Base-by-base conservation (phyloP, 305 asterid genomes). In the Fraxinus sp. region DNA sequence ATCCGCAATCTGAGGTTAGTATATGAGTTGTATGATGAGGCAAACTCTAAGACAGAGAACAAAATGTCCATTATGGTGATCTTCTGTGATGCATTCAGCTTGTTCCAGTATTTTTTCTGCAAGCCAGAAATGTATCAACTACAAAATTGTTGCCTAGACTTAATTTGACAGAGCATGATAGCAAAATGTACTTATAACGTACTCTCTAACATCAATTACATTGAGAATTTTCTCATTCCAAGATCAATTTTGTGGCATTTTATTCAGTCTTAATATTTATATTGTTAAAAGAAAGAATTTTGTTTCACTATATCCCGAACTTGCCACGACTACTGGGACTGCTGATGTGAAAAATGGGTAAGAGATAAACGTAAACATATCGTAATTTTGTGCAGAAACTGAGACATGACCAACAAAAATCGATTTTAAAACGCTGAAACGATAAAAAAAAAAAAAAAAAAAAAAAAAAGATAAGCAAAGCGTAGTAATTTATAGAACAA, bases 61-160 rank as follows among this genome's bases (percentile, higher is more conserved):
- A 95, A 90, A 83, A 93, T 93, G 89, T 96, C 97, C 98, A 96
- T 93, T 39, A 95, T 80, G 82, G 91, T 77, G 73, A 92, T 89
- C 91, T 93, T 96, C 86, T 95, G 99, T 77, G 91, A 84, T 57
- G 93, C 80, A 77, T 90, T 90, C 90, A 96, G 89, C 91, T 89
- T 95, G 92, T 81, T 89, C 99, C 99, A 96, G 91, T 91, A 96
- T 81, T 91, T 96, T 84, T 93, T 95, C 99, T 96, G 95, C 92
- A 84, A 75, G 75, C 80, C 85, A 68, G 76, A 35, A 89, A 81
- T 64, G 81, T 72, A 85, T 74, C 81, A 80, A 82, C 64, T 39
- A 55, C 52, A 85, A 82, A 81, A 80, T 33, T 30, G 22, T n/a
- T 14, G 32, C 3, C 75, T 70, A 30, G 37, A 57, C 24, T 18